A percentile compares a stretch with the other conserved stretches of the same genome.
phyloP scores from a whole-genome alignment of 352 stramenopile species.

The Globisporangium apiculatum region DNA sequence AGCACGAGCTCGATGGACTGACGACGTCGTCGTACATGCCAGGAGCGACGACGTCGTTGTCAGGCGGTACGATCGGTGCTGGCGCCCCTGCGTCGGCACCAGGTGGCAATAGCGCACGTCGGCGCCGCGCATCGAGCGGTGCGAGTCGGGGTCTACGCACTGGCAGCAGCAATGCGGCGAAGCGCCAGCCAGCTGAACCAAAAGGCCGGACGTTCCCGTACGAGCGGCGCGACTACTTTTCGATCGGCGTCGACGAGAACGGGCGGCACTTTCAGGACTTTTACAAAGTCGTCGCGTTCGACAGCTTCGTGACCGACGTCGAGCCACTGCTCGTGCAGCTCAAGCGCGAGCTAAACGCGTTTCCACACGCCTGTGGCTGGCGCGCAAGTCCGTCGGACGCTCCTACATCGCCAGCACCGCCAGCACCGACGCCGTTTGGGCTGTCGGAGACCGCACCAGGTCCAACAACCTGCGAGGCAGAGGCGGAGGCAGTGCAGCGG shows the following conservation, averaged over 20 bases:
- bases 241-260: slow-evolving; percentile 68
- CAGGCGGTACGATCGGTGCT: neutral
- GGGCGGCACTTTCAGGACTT: slow-evolving; percentile 80
- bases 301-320: slow-evolving; percentile 64
- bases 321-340: slow-evolving; percentile 59
- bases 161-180: slow-evolving; percentile 2
- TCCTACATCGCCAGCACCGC: slow-evolving; percentile 15
- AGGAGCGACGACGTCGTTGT: neutral
- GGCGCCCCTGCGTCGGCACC: neutral
- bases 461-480: neutral
- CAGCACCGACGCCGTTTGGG: neutral
- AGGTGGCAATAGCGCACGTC: neutral
- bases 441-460: slow-evolving; percentile 6
- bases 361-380: slow-evolving; percentile 67
- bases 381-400: slow-evolving; percentile 21
- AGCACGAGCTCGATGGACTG: slow-evolving; percentile 23
- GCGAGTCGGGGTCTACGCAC: slow-evolving; percentile 4
- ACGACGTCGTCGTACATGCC: no score
- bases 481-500: slow-evolving; percentile 11
- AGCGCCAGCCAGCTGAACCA: slow-evolving; percentile 16
- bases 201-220: slow-evolving; percentile 59
- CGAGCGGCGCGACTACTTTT: slow-evolving; percentile 50
- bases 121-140: slow-evolving; percentile 7
- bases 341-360: slow-evolving; percentile 74
- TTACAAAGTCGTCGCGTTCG: slow-evolving; percentile 80